These are phyloP conservation scores for Xanthoconium separans DNA, from an alignment of 1,284 basidiomycete species.

Conservation along the genomic window DNA sequence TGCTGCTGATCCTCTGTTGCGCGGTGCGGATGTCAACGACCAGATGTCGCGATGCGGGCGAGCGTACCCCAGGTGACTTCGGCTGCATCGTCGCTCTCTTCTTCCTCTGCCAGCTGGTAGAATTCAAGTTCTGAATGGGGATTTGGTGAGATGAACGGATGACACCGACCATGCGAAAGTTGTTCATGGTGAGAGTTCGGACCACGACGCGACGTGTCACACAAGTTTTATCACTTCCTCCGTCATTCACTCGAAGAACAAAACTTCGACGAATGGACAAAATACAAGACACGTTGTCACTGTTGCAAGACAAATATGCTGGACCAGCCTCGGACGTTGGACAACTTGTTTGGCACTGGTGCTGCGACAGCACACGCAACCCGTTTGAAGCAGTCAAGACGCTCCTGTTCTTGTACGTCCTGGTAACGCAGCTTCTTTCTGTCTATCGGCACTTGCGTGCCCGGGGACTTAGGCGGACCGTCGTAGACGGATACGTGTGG, in stretches of 20 bases:
- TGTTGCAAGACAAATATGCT: conserved; percentile 5
- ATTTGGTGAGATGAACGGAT: neutral
- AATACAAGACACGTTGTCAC: conserved; percentile 7
- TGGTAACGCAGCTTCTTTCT: conserved; percentile 51
- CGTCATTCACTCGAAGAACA: no score
- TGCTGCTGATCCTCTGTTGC: conserved; percentile 80
- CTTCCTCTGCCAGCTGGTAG: conserved; percentile 62
- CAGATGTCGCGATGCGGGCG: neutral
- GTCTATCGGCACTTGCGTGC: conserved; percentile 73
- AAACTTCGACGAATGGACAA: conserved; percentile 2
- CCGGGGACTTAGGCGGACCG: conserved; percentile 55
- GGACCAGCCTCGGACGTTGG: neutral
- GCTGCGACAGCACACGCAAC: conserved; percentile 10
- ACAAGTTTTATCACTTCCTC: no score
- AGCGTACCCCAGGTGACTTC: conserved; percentile 92
- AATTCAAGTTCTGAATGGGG: neutral
- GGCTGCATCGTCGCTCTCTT: conserved; percentile 77
- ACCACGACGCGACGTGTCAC: no score
- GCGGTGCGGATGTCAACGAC: neutral
- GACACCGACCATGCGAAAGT: conserved; percentile 54
- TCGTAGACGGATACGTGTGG: conserved; percentile 58
- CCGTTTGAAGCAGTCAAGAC: conserved; percentile 57
- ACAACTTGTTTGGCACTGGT: conserved; percentile 15
- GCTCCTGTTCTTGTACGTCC: conserved; percentile 60
- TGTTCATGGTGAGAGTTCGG: conserved; percentile 30